Evolutionary conservation across 1,284 basidiomycete genomes (phyloP).

Genomic region (Mrakiaceae sp.): DNA sequence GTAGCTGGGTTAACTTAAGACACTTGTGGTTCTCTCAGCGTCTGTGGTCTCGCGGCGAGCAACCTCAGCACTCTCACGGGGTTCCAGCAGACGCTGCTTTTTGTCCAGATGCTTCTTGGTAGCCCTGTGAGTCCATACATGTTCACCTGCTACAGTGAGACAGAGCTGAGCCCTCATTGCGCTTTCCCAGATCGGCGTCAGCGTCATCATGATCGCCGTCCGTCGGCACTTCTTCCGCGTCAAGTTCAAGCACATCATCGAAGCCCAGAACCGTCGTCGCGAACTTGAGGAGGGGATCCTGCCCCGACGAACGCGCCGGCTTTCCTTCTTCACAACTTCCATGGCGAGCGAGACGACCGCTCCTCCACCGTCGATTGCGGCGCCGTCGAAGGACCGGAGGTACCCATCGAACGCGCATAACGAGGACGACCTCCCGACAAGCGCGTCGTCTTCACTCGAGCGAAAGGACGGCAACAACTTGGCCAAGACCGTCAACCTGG

Average conservation of each 20-base stretch:
- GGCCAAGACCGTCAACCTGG: too few relatives aligned
- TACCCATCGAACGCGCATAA: background rate
- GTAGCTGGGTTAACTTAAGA: background rate
- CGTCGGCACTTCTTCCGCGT: slow-evolving; percentile 53
- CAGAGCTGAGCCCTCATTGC: background rate
- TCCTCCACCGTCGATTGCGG: too few relatives aligned
- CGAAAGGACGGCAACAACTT: too few relatives aligned
- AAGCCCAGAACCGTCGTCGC: slow-evolving; percentile 34
- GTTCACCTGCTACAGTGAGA: background rate
- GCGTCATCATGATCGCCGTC: slow-evolving; percentile 35
- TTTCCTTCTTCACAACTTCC: slow-evolving; percentile 8
- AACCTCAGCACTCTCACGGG: slow-evolving; percentile 37
- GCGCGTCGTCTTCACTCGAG: slow-evolving; percentile 17
- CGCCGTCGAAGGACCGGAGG: background rate
- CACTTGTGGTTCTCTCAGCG: slow-evolving; percentile 17
- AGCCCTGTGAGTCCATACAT: slow-evolving; percentile 26
- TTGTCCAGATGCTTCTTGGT: slow-evolving; percentile 34
- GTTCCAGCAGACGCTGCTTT: slow-evolving; percentile 40
- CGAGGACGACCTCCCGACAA: slow-evolving; percentile 11
- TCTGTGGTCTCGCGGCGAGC: slow-evolving; percentile 40
- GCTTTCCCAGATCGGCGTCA: slow-evolving; percentile 27
- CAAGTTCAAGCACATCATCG: slow-evolving; percentile 58
- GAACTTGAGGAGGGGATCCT: slow-evolving; percentile 1
- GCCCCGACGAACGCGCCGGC: slow-evolving; percentile 2
- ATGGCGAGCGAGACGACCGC: background rate